phyloP scores from a whole-genome alignment of 495 filamentous ascomycete species.

The Articulospora tetracladia region DNA sequence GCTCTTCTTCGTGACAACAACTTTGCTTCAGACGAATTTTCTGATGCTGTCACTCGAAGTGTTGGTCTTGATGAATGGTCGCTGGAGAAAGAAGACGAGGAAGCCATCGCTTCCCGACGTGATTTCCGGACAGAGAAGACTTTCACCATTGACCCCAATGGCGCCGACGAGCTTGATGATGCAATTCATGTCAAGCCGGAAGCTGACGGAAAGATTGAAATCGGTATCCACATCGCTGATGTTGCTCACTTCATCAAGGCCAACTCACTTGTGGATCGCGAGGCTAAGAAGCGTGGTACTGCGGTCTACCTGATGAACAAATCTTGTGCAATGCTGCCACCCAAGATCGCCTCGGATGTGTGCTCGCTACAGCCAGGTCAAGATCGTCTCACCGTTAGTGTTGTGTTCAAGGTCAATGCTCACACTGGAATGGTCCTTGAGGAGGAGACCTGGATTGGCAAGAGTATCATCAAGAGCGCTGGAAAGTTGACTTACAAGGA shows the following conservation, averaged over 20 bases:
- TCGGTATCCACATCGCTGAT: constrained; percentile 94
- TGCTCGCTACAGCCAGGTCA: constrained; percentile 82
- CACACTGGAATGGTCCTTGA: constrained; percentile 72
- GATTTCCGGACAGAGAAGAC: constrained; percentile 89
- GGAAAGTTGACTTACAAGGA: constrained; percentile 81
- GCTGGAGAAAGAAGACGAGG: constrained; percentile 74
- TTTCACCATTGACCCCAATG: constrained; percentile 87
- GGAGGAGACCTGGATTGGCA: constrained; percentile 89
- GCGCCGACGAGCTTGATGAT: constrained; percentile 80
- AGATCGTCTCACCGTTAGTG: constrained; percentile 86
- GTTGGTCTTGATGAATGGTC: constrained; percentile 92
- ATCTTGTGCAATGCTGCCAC: constrained; percentile 85
- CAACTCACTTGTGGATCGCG: constrained; percentile 93
- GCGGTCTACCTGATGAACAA: constrained; percentile 86
- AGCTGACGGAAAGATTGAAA: constrained; percentile 79
- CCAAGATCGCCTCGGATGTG: constrained; percentile 77
- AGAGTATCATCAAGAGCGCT: constrained; percentile 85
- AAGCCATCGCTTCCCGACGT: constrained; percentile 67
- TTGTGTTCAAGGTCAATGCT: constrained; percentile 84
- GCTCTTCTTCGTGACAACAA: constrained; percentile 97
- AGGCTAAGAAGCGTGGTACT: constrained; percentile 97
- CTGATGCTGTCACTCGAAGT: constrained; percentile 89
- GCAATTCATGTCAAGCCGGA: constrained; percentile 86
- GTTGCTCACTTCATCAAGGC: constrained; percentile 95
- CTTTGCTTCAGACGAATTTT: constrained; percentile 96